These are phyloP conservation scores for Clarireedia paspali DNA, from an alignment of 2,329 filamentous ascomycete genomes.

Conservation along the genomic window DNA sequence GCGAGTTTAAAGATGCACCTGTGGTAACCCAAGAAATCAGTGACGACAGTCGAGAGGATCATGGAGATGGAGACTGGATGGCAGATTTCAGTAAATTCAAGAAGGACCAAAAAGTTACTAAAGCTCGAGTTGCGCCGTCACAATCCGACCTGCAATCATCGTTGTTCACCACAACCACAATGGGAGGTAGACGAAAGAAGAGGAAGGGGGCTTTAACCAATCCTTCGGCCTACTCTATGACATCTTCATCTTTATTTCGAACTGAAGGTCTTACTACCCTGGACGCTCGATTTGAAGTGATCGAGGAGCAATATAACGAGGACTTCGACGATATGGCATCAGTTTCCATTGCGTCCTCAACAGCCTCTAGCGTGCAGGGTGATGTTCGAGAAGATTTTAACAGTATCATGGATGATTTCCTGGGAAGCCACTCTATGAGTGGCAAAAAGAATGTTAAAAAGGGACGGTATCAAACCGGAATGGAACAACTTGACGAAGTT, in stretches of 20 bases:
- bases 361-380: constrained; percentile 59
- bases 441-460: constrained; percentile 74
- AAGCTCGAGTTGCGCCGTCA: constrained; percentile 34
- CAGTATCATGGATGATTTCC: constrained; percentile 85
- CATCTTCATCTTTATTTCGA: constrained; percentile 75
- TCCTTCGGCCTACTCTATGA: constrained; percentile 85
- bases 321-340: constrained; percentile 55
- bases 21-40: constrained; percentile 36
- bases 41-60: constrained; percentile 50
- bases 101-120: constrained; percentile 57
- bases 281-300: constrained; percentile 84
- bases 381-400: constrained; percentile 75
- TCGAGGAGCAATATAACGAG: constrained; percentile 73
- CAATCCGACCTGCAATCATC: constrained; percentile 62
- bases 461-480: constrained; percentile 69
- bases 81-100: constrained; percentile 93
- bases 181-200: constrained; percentile 82
- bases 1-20: constrained; percentile 41
- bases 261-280: constrained; percentile 81
- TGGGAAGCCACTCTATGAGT: constrained; percentile 63
- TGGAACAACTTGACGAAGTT: constrained; percentile 88
- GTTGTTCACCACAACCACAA: constrained; percentile 67
- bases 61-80: constrained; percentile 74
- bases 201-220: constrained; percentile 89
- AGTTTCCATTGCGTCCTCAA: constrained; percentile 55